phyloP scores from a whole-genome alignment of 2,329 filamentous ascomycete species.

The Aspergillus pseudonomiae region DNA sequence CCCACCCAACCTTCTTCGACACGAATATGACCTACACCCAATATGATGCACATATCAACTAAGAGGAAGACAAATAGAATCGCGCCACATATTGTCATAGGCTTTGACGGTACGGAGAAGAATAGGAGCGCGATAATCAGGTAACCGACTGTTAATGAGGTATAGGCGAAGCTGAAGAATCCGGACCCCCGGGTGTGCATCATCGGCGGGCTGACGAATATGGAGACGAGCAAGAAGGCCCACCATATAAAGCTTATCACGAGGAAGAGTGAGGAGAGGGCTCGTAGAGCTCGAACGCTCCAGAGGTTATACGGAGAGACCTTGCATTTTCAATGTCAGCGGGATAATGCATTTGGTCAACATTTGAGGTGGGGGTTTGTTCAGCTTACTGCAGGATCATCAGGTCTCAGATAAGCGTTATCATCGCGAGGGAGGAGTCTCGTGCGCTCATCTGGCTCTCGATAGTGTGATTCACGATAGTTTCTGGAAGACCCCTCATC shows the following conservation, averaged over 20 bases:
- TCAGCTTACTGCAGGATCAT: slow-evolving; percentile 73
- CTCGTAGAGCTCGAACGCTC: slow-evolving; percentile 80
- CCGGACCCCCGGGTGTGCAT: slow-evolving; percentile 87
- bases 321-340: slow-evolving; percentile 26
- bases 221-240: slow-evolving; percentile 82
- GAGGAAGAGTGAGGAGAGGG: slow-evolving; percentile 75
- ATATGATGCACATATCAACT: slow-evolving; percentile 76
- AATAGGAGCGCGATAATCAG: slow-evolving; percentile 79
- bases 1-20: slow-evolving; percentile 90
- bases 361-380: not conserved
- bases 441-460: slow-evolving; percentile 62
- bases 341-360: not conserved
- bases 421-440: slow-evolving; percentile 71
- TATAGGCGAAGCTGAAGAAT: slow-evolving; percentile 86
- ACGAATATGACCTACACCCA: slow-evolving; percentile 73
- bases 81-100: slow-evolving; percentile 73
- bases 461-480: slow-evolving; percentile 8
- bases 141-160: slow-evolving; percentile 75
- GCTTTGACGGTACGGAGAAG: slow-evolving; percentile 80
- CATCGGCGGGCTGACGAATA: slow-evolving; percentile 86
- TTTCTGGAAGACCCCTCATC: slow-evolving; percentile 1
- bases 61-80: slow-evolving; percentile 69
- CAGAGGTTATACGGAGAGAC: slow-evolving; percentile 93
- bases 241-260: slow-evolving; percentile 86
- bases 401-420: slow-evolving; percentile 68